Evolutionary conservation across 768 basidiomycete genomes (phyloP).

Genomic region (Leucosporidium yakuticum): DNA sequence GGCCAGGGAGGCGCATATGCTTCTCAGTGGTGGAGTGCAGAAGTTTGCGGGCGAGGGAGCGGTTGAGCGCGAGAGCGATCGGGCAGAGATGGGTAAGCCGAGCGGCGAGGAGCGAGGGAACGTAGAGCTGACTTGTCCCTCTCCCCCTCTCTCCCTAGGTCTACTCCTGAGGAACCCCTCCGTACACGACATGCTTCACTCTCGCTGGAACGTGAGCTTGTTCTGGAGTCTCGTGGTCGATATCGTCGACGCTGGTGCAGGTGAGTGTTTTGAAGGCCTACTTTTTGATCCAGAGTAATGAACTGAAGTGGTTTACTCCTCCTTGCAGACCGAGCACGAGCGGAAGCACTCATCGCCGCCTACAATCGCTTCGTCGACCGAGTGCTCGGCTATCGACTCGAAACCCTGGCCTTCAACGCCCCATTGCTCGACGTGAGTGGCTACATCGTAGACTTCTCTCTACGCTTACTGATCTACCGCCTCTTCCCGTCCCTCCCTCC

Average conservation of each 20-base stretch:
- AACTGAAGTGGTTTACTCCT: conserved; percentile 13
- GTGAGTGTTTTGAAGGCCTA: conserved; percentile 45
- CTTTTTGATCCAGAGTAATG: conserved; percentile 49
- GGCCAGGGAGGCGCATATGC: conserved; percentile 16
- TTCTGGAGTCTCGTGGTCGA: conserved; percentile 30
- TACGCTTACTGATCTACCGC: no score
- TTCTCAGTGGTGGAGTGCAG: conserved; percentile 33
- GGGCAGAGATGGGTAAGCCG: conserved; percentile 22
- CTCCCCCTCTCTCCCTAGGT: conserved; percentile 66
- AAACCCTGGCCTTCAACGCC: conserved; percentile 58
- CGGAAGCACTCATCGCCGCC: conserved; percentile 50
- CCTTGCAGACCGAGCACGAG: conserved; percentile 42
- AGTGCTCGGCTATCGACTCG: conserved; percentile 60
- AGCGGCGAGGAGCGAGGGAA: background rate
- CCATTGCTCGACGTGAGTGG: conserved; percentile 69
- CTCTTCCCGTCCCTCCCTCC: no score
- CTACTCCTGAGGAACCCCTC: conserved; percentile 55
- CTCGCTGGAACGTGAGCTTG: conserved; percentile 25
- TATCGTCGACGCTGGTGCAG: conserved; percentile 44
- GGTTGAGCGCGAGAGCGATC: conserved; percentile 1
- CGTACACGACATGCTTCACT: conserved; percentile 50
- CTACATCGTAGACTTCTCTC: no score
- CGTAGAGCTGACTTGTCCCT: conserved; percentile 52
- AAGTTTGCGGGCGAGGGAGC: conserved; percentile 26
- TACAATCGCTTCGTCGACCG: conserved; percentile 64